Percentiles rank a stretch among this genome's conserved stretches.
phyloP scores from a whole-genome alignment of 75 land plant species.

The Pseudotsuga menziesii region DNA sequence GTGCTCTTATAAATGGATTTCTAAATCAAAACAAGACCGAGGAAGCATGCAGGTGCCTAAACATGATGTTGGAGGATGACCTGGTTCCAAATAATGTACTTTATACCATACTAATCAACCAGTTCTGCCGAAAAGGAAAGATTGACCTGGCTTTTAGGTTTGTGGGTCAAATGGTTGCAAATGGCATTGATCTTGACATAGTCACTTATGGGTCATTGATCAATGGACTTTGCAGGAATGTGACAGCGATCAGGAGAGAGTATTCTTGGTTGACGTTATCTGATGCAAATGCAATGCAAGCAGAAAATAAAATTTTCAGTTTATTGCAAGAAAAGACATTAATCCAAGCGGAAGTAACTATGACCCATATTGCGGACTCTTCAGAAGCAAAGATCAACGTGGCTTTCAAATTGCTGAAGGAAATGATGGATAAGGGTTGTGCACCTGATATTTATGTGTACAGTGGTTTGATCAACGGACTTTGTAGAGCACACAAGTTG shows the following conservation, averaged over 20 bases:
- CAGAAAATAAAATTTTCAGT: constrained; percentile 32
- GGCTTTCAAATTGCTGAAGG: constrained; percentile 35
- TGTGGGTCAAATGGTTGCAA: constrained; percentile 49
- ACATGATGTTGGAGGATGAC: constrained; percentile 14
- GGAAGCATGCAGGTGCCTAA: constrained; percentile 27
- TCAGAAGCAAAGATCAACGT: constrained; percentile 17
- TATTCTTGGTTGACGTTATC: constrained; percentile 48
- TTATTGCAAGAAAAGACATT: constrained; percentile 22
- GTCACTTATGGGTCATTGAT: constrained; percentile 48
- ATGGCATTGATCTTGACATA: constrained; percentile 22
- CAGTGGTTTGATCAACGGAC: constrained; percentile 5
- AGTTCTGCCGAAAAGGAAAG: constrained; percentile 29
- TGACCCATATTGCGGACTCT: constrained; percentile 32
- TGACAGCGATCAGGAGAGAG: constrained; percentile 69
- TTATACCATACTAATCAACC: constrained; percentile 46
- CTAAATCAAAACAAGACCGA: constrained; percentile 39
- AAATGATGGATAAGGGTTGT: constrained; percentile 55
- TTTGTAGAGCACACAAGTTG: constrained; percentile 43
- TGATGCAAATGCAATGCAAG: constrained; percentile 32
- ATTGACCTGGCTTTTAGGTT: constrained; percentile 26
- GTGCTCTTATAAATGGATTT: constrained; percentile 46
- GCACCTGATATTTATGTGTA: constrained; percentile 22
- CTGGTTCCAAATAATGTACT: constrained; percentile 42
- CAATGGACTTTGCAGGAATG: constrained; percentile 33
- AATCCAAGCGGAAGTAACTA: constrained; percentile 41